A percentile compares a stretch with the other conserved stretches of the same genome.
phyloP scores from a whole-genome alignment of 495 filamentous ascomycete genomes.

The Penicillium cinerascens region DNA sequence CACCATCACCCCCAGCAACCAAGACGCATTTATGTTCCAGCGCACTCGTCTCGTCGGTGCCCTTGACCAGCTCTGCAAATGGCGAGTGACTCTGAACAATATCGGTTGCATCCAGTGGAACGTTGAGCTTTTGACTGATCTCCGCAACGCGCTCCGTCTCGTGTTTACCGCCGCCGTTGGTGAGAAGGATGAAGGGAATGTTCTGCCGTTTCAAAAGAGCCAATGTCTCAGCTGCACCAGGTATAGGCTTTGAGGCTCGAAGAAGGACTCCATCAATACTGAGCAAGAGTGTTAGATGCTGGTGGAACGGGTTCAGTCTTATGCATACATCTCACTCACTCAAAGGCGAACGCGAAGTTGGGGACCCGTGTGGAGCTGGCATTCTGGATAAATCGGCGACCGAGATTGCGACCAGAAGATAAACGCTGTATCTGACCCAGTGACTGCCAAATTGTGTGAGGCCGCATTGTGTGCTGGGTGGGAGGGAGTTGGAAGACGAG shows the following conservation, averaged over 20 bases:
- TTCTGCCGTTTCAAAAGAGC: slow-evolving; percentile 61
- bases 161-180: slow-evolving; percentile 81
- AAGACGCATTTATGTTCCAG: slow-evolving; percentile 70
- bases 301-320: slow-evolving; percentile 1
- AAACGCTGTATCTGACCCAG: slow-evolving; percentile 28
- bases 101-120: slow-evolving; percentile 58
- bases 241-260: slow-evolving; percentile 74
- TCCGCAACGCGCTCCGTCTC: slow-evolving; percentile 69
- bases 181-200: slow-evolving; percentile 82
- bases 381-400: slow-evolving; percentile 31
- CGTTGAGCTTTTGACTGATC: slow-evolving; percentile 59
- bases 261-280: slow-evolving; percentile 96
- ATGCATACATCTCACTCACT: slow-evolving; percentile 52
- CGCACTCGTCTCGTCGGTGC: slow-evolving; percentile 30
- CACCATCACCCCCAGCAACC: slow-evolving; percentile 79
- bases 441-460: slow-evolving; percentile 26
- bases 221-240: slow-evolving; percentile 74
- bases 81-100: slow-evolving; percentile 86
- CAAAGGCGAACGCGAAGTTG: slow-evolving; percentile 79
- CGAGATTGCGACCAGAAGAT: slow-evolving; percentile 9
- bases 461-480: slow-evolving; percentile 21
- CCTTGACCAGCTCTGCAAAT: slow-evolving; percentile 55
- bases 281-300: background rate
- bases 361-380: slow-evolving; percentile 39
- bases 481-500: slow-evolving; percentile 1